Evolutionary conservation across 768 basidiomycete species (phyloP), one percentile per base, ranked within the genome.

Genomic region (Suillus paluster): DNA sequence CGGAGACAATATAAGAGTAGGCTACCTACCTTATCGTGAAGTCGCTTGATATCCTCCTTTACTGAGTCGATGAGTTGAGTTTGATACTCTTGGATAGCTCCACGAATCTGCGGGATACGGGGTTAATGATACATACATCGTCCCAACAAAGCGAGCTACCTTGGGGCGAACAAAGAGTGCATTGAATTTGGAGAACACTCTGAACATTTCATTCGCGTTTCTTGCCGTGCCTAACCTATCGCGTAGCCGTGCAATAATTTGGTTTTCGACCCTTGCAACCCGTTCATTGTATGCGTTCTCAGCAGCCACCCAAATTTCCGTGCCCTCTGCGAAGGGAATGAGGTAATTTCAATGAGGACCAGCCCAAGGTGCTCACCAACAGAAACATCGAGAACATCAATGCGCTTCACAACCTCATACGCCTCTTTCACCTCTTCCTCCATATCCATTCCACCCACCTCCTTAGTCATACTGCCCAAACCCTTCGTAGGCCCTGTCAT

Each of bases 181-280:
- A 73, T 99, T 99, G 81, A 98, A 99, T 77, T 97, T 97, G 19
- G 94, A 96, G 77, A 99, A 99, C 49, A 99, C 97, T 57, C 97
- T 85, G 79, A 99, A 99, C 97, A 99, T 99, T 78, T 99, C 97
- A 73, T 97, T 97, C 17, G 97, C 97, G 73, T 98, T 99, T 36
- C 95, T 81, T 25, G 97, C 97, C 17, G 95, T 97, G 15, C 95
- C 97, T 12, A 99, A 82, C 62, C 94, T 83, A 75, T 98, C 97
- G 27, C 97, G 84, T 52, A 99, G 75, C 38, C 94, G 83, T 17
- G 97, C 91, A 73, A 99, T 99, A 71, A 99, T 99, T 75, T 98
- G 97, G 77, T 98, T 98, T 79, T 99, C 97, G 21, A 99, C 97
- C 14, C 97, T 83, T 2, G 97, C 91, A 27, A 99, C 96, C 23